These are phyloP conservation scores for Globisporangium solare DNA, from an alignment of 352 stramenopile genomes.

Conservation along the genomic window DNA sequence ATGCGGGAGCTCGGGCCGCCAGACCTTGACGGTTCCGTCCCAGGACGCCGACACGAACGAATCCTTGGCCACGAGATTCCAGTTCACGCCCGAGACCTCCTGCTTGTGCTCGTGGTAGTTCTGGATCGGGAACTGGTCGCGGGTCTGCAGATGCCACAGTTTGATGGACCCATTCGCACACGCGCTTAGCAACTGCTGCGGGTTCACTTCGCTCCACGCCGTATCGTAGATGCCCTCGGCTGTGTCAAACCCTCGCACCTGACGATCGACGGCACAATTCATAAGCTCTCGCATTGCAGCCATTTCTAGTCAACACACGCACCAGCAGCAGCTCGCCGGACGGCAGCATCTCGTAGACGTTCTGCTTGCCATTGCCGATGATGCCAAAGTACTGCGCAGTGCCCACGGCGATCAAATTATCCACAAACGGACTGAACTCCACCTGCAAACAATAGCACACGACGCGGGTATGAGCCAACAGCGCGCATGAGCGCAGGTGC, in stretches of 20 bases:
- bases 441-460: conserved; percentile 33
- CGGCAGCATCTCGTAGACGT: conserved; percentile 77
- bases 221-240: conserved; percentile 88
- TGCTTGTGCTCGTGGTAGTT: conserved; percentile 85
- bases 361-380: conserved; percentile 86
- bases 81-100: conserved; percentile 87
- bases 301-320: conserved; percentile 6
- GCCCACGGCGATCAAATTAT: conserved; percentile 81
- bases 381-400: conserved; percentile 92
- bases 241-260: conserved; percentile 88
- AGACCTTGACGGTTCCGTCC: conserved; percentile 87
- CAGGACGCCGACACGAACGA: conserved; percentile 85
- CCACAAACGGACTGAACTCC: conserved; percentile 90
- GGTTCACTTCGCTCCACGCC: conserved; percentile 86
- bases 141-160: conserved; percentile 87
- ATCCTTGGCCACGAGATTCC: conserved; percentile 87
- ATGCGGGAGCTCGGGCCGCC: conserved; percentile 62
- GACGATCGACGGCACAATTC: background rate
- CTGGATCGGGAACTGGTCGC: conserved; percentile 85
- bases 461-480: background rate
- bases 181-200: conserved; percentile 82
- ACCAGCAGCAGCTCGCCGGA: conserved; percentile 57
- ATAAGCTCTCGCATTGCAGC: background rate
- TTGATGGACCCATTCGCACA: conserved; percentile 87
- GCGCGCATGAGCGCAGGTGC: background rate